Evolutionary conservation across 306 rosid genomes (phyloP).

Genomic region (Lathyrus aphaca): DNA sequence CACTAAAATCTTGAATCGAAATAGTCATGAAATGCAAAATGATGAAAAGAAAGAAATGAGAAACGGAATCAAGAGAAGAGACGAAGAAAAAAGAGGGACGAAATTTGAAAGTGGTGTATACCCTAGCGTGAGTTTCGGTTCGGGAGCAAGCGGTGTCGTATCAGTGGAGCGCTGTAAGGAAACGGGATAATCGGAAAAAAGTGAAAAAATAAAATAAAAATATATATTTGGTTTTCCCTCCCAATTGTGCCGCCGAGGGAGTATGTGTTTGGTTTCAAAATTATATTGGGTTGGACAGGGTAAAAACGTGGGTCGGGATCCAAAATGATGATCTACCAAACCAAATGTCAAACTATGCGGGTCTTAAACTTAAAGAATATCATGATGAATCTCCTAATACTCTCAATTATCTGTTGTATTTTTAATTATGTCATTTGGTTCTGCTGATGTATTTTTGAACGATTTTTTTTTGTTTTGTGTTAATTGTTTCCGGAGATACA

Average conservation of each 20-base stretch:
- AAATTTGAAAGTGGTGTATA: neutral
- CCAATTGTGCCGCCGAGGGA: slow-evolving; percentile 2
- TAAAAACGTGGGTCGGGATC: neutral
- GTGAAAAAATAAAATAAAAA: neutral
- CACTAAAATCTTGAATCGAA: neutral
- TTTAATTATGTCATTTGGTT: no score
- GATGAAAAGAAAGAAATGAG: neutral
- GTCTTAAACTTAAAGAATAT: no score
- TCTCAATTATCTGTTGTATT: no score
- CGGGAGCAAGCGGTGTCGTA: neutral
- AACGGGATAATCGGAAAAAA: neutral
- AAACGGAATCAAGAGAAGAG: no score
- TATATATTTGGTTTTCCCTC: slow-evolving; percentile 4
- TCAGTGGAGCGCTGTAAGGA: neutral
- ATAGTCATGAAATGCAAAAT: neutral
- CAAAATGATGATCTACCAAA: neutral
- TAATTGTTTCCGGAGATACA: no score
- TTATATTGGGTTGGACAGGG: neutral
- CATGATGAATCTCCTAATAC: no score
- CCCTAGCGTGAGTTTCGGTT: neutral
- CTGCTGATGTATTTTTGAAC: no score
- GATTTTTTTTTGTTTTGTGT: no score
- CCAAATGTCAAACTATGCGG: no score
- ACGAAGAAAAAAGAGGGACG: neutral
- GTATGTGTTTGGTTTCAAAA: neutral